Evolutionary conservation across 225 moss, liverwort and hornwort species (phyloP).

Genomic region (Pseudisothecium myosuroides): DNA sequence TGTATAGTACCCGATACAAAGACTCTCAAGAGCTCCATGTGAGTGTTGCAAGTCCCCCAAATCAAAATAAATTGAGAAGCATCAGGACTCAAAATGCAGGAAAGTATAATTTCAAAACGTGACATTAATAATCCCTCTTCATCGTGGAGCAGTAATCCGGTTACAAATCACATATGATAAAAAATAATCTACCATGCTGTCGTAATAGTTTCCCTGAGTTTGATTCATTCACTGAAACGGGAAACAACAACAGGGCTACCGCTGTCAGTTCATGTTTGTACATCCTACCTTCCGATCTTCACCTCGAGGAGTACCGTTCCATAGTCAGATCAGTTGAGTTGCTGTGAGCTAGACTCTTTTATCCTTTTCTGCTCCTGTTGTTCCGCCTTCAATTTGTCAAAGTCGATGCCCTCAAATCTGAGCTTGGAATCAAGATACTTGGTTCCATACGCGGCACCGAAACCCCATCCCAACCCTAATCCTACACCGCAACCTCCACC

Average conservation of each 20-base stretch:
- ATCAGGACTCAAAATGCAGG: neutral
- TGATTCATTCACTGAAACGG: neutral
- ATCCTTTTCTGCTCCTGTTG: slow-evolving; percentile 10
- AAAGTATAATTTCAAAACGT: neutral
- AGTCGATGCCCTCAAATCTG: slow-evolving; percentile 72
- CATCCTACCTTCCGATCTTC: neutral
- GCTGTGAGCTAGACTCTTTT: slow-evolving; percentile 21
- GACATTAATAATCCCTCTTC: neutral
- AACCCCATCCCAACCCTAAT: slow-evolving; percentile 92
- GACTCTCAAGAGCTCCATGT: neutral
- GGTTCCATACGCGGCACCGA: slow-evolving; percentile 84
- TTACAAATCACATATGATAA: neutral
- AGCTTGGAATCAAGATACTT: slow-evolving; percentile 82
- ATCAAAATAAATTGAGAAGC: neutral
- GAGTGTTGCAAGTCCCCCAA: neutral
- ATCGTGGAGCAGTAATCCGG: neutral
- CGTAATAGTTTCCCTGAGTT: neutral
- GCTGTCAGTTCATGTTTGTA: neutral
- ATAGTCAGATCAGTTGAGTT: slow-evolving; percentile 5
- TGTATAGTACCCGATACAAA: neutral
- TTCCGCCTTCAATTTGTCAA: slow-evolving; percentile 38
- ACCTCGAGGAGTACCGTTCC: neutral
- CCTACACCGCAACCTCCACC: slow-evolving; percentile 96
- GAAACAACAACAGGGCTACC: neutral
- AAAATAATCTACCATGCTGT: neutral